phyloP scores from a whole-genome alignment of 306 rosid genomes.

The Rosa multiflora region DNA sequence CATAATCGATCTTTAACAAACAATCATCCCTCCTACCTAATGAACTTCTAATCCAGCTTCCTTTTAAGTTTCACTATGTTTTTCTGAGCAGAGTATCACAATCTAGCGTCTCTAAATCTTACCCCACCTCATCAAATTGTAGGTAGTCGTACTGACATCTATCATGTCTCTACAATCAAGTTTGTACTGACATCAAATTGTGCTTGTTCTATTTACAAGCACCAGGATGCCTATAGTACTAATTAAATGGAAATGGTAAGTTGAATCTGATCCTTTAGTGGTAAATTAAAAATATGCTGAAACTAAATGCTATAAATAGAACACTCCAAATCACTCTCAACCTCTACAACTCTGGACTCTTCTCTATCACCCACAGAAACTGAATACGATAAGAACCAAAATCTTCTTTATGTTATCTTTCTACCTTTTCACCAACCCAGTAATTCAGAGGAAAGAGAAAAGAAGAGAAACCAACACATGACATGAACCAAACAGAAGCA shows the following conservation, averaged over 20 bases:
- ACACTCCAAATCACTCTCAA: conserved; percentile 23
- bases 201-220: no score
- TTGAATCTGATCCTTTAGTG: conserved; percentile 16
- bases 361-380: conserved; percentile 20
- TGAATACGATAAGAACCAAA: conserved; percentile 27
- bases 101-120: no score
- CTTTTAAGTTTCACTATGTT: no score
- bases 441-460: conserved; percentile 29
- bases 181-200: no score
- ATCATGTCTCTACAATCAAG: no score
- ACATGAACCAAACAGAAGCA: conserved; percentile 27
- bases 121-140: no score
- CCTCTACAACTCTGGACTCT: conserved; percentile 29
- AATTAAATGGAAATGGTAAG: conserved; percentile 16
- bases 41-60: no score
- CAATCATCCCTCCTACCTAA: no score
- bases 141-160: no score
- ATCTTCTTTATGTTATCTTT: conserved; percentile 21
- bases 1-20: no score
- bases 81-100: no score
- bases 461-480: background rate
- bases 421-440: conserved; percentile 36
- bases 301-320: conserved; percentile 29
- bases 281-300: conserved; percentile 21
- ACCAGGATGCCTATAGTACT: conserved; percentile 30